A percentile compares a stretch with the other conserved stretches of the same genome.
phyloP scores from a whole-genome alignment of 345 rosid genomes.

The Populus tremula region DNA sequence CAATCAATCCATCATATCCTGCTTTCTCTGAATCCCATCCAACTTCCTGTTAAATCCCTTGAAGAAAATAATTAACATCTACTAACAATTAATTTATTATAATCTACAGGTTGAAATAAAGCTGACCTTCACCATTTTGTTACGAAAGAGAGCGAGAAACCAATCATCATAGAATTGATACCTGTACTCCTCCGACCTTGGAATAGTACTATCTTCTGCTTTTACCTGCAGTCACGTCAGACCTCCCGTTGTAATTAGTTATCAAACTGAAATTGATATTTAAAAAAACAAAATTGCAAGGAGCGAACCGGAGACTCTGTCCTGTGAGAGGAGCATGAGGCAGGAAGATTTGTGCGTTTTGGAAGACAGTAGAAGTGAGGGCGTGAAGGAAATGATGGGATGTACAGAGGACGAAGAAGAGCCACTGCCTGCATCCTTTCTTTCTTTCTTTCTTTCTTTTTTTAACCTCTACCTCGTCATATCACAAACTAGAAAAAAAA shows the following conservation, averaged over 20 bases:
- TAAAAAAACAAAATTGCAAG: background rate
- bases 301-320: slow-evolving; percentile 27
- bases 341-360: slow-evolving; percentile 12
- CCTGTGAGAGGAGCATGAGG: slow-evolving; percentile 31
- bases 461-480: background rate
- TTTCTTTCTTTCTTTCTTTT: too few relatives aligned
- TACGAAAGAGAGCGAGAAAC: slow-evolving; percentile 62
- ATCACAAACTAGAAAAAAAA: too few relatives aligned
- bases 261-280: background rate
- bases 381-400: slow-evolving; percentile 10
- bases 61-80: background rate
- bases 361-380: slow-evolving; percentile 8
- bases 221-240: slow-evolving; percentile 27
- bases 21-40: slow-evolving; percentile 91
- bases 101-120: too few relatives aligned
- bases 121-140: slow-evolving; percentile 67
- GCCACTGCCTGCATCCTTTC: slow-evolving; percentile 35
- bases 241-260: background rate
- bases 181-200: slow-evolving; percentile 46
- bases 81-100: too few relatives aligned
- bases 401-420: slow-evolving; percentile 22
- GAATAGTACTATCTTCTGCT: slow-evolving; percentile 16
- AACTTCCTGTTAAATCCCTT: slow-evolving; percentile 62
- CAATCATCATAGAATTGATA: slow-evolving; percentile 51
- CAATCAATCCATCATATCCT: slow-evolving; percentile 79